Evolutionary conservation across 495 filamentous ascomycete species (phyloP), one percentile per base, ranked within the genome.

Genomic region (Chaetomium cochliodes): DNA sequence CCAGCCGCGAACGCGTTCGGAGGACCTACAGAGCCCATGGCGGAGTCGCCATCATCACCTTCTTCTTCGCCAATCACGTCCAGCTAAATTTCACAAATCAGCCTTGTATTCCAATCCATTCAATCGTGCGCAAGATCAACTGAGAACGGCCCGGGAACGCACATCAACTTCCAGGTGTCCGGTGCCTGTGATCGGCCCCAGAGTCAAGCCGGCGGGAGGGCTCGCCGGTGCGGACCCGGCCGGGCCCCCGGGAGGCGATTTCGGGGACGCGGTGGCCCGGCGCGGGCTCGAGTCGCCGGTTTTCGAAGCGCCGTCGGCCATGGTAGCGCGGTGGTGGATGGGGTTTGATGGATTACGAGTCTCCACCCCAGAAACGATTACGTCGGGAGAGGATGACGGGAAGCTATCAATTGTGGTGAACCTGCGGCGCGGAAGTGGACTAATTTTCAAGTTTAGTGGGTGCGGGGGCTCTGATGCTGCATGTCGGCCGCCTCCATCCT

Each of bases 111-210:
- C 18, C 22, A 3, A 1, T 22, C 44, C 18, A 15, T n/a, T 47
- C 2, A 44, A 18, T 3, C 41, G 18, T 44, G 41, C 41, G 3
- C 41, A 44, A 30, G 6, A 2, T 30, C 28, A 2, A 30, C n/a
- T 41, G 9, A 41, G 4, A 11, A 15, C 41, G 41, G 13, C 2
- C 41, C 41, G 41, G 41, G 13, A 44, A 44, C 41, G 13, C 41
- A 23, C 50, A 22, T 52, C 50, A 52, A 22, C 50, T 28, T 52
- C 50, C 50, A 52, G 50, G 11, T 52, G 50, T 23, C 50, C 50
- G 13, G 23, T 52, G 23, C 50, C 50, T 11, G 50, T 12, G 41
- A 44, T 20, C 23, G 22, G 50, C 23, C n/a, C 50, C 46, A 20
- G 50, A 5, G 50, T 11, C 25, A 23, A n/a, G n/a, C n/a, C 25